A percentile compares a stretch with the other conserved stretches of the same genome.
phyloP scores from a whole-genome alignment of 2,329 filamentous ascomycete species.

The Alternaria conjuncta region DNA sequence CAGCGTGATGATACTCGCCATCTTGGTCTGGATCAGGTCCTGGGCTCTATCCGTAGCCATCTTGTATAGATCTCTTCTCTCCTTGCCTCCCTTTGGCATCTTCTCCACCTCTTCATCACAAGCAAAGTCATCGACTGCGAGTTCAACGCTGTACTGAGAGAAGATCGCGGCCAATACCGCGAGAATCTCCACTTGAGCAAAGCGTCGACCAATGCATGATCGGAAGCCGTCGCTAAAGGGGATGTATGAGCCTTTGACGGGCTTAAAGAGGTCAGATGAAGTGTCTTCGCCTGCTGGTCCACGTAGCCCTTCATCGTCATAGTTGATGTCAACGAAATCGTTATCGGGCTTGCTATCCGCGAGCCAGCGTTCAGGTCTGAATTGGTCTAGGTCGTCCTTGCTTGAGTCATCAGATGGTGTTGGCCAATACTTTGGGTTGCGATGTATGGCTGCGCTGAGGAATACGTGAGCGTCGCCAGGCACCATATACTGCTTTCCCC shows the following conservation, averaged over 20 bases:
- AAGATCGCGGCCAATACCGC: constrained; percentile 61
- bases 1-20: constrained; percentile 72
- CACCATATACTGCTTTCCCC: constrained; percentile 64
- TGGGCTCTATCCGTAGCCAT: constrained; percentile 65
- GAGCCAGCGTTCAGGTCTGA: constrained; percentile 77
- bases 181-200: constrained; percentile 64
- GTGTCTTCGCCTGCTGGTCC: constrained; percentile 68
- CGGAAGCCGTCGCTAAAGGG: constrained; percentile 64
- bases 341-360: constrained; percentile 32
- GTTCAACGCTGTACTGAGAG: constrained; percentile 69
- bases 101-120: constrained; percentile 50
- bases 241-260: constrained; percentile 58
- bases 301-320: constrained; percentile 62
- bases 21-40: constrained; percentile 59
- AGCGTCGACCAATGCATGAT: constrained; percentile 62
- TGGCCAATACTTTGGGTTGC: constrained; percentile 78
- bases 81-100: constrained; percentile 52
- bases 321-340: constrained; percentile 47
- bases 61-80: constrained; percentile 64
- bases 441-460: constrained; percentile 63
- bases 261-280: constrained; percentile 63
- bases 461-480: constrained; percentile 64
- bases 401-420: constrained; percentile 35
- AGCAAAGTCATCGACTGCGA: constrained; percentile 64
- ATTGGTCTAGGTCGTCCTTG: constrained; percentile 68